Percentiles rank a stretch among this genome's conserved stretches.
Evolutionary conservation across 495 filamentous ascomycete species (phyloP).

Genomic region (Poronia punctata): DNA sequence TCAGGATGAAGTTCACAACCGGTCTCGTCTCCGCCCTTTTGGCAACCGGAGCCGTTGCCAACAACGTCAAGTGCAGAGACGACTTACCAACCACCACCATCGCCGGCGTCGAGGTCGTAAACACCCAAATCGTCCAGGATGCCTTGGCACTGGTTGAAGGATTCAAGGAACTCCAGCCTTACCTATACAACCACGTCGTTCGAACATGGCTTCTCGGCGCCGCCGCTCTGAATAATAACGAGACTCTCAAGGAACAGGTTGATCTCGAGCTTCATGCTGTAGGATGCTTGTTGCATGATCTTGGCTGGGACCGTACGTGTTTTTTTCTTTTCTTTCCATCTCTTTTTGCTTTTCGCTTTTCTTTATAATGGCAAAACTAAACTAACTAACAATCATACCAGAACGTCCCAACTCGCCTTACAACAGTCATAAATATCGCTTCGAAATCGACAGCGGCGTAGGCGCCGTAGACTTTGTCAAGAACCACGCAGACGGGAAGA

Average conservation of each 20-base stretch:
- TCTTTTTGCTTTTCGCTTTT: no score
- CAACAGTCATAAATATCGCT: constrained; percentile 18
- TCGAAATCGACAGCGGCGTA: constrained; percentile 40
- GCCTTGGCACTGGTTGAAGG: constrained; percentile 30
- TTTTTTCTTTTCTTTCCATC: constrained; percentile 4
- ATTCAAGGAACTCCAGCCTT: constrained; percentile 16
- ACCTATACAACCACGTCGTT: constrained; percentile 32
- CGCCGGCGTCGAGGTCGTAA: constrained; percentile 28
- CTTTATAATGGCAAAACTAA: no score
- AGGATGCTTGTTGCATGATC: constrained; percentile 32
- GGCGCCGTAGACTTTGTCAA: constrained; percentile 31
- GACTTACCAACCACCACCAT: constrained; percentile 10
- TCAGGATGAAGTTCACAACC: constrained; percentile 11
- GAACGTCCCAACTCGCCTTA: constrained; percentile 7
- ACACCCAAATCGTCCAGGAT: constrained; percentile 29
- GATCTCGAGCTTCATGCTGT: constrained; percentile 32
- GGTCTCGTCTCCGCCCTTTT: constrained; percentile 7
- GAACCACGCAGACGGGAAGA: constrained; percentile 16
- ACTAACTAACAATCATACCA: background rate
- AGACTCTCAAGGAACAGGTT: constrained; percentile 11
- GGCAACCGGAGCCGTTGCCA: constrained; percentile 4
- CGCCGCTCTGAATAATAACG: constrained; percentile 21
- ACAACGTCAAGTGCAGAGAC: background rate
- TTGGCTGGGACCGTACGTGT: constrained; percentile 22
- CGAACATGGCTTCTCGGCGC: constrained; percentile 33